phyloP scores from a whole-genome alignment of 257 asterid species.

The Solanum pimpinellifolium region DNA sequence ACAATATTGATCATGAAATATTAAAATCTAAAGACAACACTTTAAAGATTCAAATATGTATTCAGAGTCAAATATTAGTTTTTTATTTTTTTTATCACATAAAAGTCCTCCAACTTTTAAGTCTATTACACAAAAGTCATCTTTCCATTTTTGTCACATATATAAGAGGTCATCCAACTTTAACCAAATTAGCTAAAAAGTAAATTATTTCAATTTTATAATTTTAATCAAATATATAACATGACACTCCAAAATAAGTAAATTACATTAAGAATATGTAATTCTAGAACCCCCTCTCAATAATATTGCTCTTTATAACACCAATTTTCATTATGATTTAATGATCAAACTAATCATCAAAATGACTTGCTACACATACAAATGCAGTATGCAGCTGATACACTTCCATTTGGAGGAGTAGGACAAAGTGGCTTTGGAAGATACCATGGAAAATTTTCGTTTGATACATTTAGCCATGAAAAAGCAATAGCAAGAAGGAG shows the following conservation, averaged over 20 bases:
- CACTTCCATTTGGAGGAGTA: slow-evolving; percentile 74
- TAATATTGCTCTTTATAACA: neutral
- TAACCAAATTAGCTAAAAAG: neutral
- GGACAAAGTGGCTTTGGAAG: slow-evolving; percentile 73
- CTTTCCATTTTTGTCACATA: too few species aligned
- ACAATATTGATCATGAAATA: neutral
- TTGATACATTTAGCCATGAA: slow-evolving; percentile 60
- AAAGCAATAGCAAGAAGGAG: slow-evolving; percentile 32
- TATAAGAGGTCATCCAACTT: too few species aligned
- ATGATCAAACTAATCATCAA: neutral
- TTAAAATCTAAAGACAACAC: neutral
- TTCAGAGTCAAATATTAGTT: neutral
- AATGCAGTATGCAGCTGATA: slow-evolving; percentile 56
- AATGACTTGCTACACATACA: neutral
- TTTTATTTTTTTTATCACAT: too few species aligned
- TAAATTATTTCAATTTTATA: neutral
- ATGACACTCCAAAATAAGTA: neutral
- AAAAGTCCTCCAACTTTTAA: too few species aligned
- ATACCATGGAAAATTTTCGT: slow-evolving; percentile 76
- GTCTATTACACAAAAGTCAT: too few species aligned
- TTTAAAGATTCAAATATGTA: neutral
- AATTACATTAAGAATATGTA: neutral
- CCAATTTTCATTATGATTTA: neutral
- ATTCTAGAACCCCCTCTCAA: neutral
- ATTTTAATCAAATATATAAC: neutral